phyloP scores from a whole-genome alignment of 2,329 filamentous ascomycete genomes.

The Ceratocystis cubensis region DNA sequence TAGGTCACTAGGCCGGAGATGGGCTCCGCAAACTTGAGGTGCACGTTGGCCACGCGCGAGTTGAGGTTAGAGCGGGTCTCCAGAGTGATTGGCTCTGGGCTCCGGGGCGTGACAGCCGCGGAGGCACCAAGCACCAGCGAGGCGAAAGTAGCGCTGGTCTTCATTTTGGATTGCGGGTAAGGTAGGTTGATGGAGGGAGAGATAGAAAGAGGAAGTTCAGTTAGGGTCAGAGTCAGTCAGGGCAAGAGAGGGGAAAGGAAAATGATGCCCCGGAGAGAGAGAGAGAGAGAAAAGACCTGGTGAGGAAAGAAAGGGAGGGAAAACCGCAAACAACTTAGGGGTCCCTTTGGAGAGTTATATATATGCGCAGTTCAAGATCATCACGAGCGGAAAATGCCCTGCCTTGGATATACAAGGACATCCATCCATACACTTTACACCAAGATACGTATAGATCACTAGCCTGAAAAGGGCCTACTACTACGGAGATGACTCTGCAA shows the following conservation, averaged over 20 bases:
- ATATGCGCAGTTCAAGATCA: not conserved
- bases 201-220: not conserved
- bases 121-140: conserved; percentile 17
- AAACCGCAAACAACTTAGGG: too few species aligned
- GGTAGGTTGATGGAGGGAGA: not conserved
- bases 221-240: not conserved
- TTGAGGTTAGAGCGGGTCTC: conserved; percentile 19
- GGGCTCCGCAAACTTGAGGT: conserved; percentile 22
- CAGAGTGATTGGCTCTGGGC: conserved; percentile 17
- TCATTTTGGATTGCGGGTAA: conserved; percentile 11
- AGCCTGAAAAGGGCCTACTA: not conserved
- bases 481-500: not conserved
- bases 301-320: conserved; percentile 8
- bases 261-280: not conserved
- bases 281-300: not conserved
- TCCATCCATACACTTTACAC: not conserved
- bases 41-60: conserved; percentile 23
- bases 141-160: conserved; percentile 19
- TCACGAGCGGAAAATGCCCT: too few species aligned
- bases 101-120: conserved; percentile 16
- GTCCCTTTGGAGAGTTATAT: not conserved
- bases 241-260: not conserved
- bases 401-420: too few species aligned
- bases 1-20: conserved; percentile 22
- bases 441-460: not conserved